Percentiles rank a stretch among this genome's conserved stretches.
Conservation (phyloP, 352 stramenopile species). For the Phytophthora lateralis region DNA sequence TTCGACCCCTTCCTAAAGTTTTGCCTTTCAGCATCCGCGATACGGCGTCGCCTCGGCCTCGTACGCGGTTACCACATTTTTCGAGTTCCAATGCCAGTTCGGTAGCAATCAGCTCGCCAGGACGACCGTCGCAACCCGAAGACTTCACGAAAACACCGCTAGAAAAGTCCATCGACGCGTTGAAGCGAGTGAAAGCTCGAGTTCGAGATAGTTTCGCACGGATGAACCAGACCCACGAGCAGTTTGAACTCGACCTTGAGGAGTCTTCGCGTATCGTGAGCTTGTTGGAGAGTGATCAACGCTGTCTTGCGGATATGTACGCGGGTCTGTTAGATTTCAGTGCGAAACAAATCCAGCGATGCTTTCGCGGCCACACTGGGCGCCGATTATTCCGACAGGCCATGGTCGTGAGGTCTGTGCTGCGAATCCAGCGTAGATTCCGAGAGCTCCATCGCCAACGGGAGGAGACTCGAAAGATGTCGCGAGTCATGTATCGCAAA, state of each 20-base stretch:
- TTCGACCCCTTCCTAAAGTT: slow-evolving; percentile 21
- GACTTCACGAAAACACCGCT: slow-evolving; percentile 35
- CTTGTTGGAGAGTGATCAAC: slow-evolving; percentile 34
- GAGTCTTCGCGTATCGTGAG: slow-evolving; percentile 33
- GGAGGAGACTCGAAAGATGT: slow-evolving; percentile 36
- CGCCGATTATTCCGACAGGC: slow-evolving; percentile 49
- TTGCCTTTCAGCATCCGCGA: slow-evolving; percentile 12
- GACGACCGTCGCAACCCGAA: slow-evolving; percentile 24
- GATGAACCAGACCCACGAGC: slow-evolving; percentile 40
- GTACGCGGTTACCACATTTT: slow-evolving; percentile 34
- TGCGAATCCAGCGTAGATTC: slow-evolving; percentile 57
- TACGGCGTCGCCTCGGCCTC: slow-evolving; percentile 5
- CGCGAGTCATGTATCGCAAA: slow-evolving; percentile 51
- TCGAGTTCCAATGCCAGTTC: slow-evolving; percentile 26
- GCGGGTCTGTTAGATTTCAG: slow-evolving; percentile 42
- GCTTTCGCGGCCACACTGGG: slow-evolving; percentile 85
- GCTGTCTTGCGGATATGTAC: slow-evolving; percentile 23
- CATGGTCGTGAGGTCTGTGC: slow-evolving; percentile 41
- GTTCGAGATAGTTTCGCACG: slow-evolving; percentile 32
- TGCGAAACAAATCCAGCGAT: slow-evolving; percentile 79
- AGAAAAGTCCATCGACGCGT: slow-evolving; percentile 32
- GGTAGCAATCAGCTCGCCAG: background rate
- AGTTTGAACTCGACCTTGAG: slow-evolving; percentile 37
- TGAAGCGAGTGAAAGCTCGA: slow-evolving; percentile 28
- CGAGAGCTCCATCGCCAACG: slow-evolving; percentile 39